A percentile compares a stretch with the other conserved stretches of the same genome.
Conservation (phyloP, 129 eudicot genomes). For the Mikania micrantha region DNA sequence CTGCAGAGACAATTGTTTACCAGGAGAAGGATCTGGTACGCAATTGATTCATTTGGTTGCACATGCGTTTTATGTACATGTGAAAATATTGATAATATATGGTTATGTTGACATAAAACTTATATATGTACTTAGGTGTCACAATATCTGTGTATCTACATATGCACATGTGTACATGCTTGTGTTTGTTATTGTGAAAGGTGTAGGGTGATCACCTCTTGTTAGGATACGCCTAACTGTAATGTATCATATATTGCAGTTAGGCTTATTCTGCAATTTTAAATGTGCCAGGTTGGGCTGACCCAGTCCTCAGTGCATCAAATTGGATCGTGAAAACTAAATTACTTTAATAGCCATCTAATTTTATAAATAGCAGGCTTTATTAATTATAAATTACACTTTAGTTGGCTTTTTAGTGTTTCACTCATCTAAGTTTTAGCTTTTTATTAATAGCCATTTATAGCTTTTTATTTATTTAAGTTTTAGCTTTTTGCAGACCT, state of each 20-base stretch:
- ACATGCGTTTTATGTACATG: slow-evolving; percentile 5
- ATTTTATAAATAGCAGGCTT: neutral
- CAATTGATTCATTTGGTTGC: slow-evolving; percentile 7
- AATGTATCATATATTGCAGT: too few relatives aligned
- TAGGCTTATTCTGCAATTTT: neutral
- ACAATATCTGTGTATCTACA: neutral
- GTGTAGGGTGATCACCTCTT: neutral
- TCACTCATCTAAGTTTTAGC: too few relatives aligned
- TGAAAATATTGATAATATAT: neutral
- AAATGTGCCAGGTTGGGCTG: neutral
- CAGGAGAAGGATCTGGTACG: slow-evolving; percentile 79
- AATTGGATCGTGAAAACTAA: neutral
- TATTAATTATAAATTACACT: neutral
- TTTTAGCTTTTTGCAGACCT: neutral
- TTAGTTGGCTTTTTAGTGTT: neutral
- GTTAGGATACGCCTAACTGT: neutral
- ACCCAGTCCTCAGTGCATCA: neutral
- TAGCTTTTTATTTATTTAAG: too few relatives aligned
- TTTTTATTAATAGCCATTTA: too few relatives aligned
- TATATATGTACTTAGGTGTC: too few relatives aligned
- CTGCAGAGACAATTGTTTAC: slow-evolving; percentile 92
- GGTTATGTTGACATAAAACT: neutral
- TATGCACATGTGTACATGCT: neutral
- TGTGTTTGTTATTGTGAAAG: neutral
- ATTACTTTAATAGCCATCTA: neutral